Percentiles rank a stretch among this genome's conserved stretches.
These are phyloP conservation scores for Sugiyamaella mastotermitis DNA, from an alignment of 805 yeast genomes.

Conservation along the genomic window DNA sequence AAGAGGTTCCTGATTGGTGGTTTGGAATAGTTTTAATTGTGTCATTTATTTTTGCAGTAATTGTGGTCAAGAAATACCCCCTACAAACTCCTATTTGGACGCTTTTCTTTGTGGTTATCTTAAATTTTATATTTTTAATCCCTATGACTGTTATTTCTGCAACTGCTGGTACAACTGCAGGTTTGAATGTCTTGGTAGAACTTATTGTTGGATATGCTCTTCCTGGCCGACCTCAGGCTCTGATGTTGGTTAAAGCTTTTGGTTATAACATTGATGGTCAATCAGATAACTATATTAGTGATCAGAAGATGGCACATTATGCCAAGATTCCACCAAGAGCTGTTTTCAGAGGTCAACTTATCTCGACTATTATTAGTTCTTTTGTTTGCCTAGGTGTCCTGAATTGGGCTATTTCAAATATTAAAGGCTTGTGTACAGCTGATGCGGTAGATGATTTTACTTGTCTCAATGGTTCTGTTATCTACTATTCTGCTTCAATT, in stretches of 20 bases:
- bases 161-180: slow-evolving; percentile 49
- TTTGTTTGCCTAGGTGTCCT: slow-evolving; percentile 28
- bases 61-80: slow-evolving; percentile 35
- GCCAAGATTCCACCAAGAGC: slow-evolving; percentile 39
- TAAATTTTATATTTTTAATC: slow-evolving; percentile 50
- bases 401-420: slow-evolving; percentile 30
- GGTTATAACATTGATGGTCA: slow-evolving; percentile 44
- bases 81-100: slow-evolving; percentile 58
- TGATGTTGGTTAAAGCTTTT: slow-evolving; percentile 45
- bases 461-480: slow-evolving; percentile 34
- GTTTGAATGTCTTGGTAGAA: slow-evolving; percentile 59
- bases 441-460: slow-evolving; percentile 28
- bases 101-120: slow-evolving; percentile 49
- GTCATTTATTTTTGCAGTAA: slow-evolving; percentile 39
- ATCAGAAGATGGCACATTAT: slow-evolving; percentile 45
- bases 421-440: slow-evolving; percentile 40
- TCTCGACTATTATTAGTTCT: slow-evolving; percentile 36
- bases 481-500: slow-evolving; percentile 45
- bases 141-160: slow-evolving; percentile 59
- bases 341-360: slow-evolving; percentile 35
- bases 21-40: slow-evolving; percentile 43
- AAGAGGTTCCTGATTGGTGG: slow-evolving; percentile 76
- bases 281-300: slow-evolving; percentile 55
- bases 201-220: slow-evolving; percentile 59
- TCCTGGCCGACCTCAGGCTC: slow-evolving; percentile 54